Percentiles rank a stretch among this genome's conserved stretches.
phyloP scores from a whole-genome alignment of 768 basidiomycete genomes.

The Mrakia hoshinonis region DNA sequence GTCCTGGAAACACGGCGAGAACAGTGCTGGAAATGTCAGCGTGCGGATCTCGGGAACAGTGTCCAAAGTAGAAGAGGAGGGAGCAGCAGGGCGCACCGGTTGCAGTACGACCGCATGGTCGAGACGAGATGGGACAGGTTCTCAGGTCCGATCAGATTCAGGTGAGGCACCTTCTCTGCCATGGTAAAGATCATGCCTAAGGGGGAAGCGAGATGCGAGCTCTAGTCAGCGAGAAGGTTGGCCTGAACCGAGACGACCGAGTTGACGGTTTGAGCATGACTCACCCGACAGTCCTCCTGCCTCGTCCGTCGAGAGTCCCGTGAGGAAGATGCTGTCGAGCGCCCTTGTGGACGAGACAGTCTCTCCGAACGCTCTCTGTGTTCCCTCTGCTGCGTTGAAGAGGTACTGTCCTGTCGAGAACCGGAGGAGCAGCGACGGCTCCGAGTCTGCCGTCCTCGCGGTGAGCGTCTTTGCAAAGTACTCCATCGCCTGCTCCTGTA shows the following conservation, averaged over 20 bases:
- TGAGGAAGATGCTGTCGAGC: constrained; percentile 16
- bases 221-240: neutral
- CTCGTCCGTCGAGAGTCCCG: constrained; percentile 6
- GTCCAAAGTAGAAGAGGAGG: too few relatives aligned
- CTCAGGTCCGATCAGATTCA: constrained; percentile 24
- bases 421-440: neutral
- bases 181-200: constrained; percentile 24
- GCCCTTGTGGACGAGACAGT: neutral
- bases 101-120: neutral
- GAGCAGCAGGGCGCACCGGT: neutral
- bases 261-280: neutral
- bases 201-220: neutral
- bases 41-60: too few relatives aligned
- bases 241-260: too few relatives aligned
- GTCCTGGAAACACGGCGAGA: neutral
- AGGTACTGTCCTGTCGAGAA: constrained; percentile 1
- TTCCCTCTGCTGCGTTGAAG: constrained; percentile 22
- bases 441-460: constrained; percentile 10
- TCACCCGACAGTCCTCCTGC: constrained; percentile 14
- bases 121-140: constrained; percentile 12
- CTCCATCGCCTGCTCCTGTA: neutral
- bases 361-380: constrained; percentile 18
- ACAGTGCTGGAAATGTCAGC: neutral
- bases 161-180: constrained; percentile 1
- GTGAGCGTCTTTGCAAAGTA: constrained; percentile 7